Percentiles rank a stretch among this genome's conserved stretches.
These are phyloP conservation scores for Mycena olivaceomarginata DNA, from an alignment of 768 basidiomycete species.

Conservation along the genomic window DNA sequence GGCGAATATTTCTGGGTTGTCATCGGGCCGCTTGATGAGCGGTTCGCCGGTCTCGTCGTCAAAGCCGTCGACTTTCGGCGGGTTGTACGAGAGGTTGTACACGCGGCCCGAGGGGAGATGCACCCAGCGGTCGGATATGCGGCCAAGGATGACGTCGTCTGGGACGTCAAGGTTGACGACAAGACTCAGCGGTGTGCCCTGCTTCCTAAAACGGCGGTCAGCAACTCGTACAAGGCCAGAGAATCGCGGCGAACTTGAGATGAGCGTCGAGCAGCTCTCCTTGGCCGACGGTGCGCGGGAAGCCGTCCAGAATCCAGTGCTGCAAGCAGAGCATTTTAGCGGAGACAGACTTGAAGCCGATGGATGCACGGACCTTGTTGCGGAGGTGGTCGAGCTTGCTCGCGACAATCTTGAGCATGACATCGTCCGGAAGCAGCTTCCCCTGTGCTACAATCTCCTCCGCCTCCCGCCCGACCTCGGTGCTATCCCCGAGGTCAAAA, in stretches of 20 bases:
- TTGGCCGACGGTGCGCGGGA: constrained; percentile 93
- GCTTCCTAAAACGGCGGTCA: constrained; percentile 64
- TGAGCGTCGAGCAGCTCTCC: constrained; percentile 86
- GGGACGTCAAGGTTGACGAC: constrained; percentile 93
- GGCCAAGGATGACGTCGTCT: constrained; percentile 88
- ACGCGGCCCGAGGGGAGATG: constrained; percentile 92
- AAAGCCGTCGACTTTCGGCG: constrained; percentile 83
- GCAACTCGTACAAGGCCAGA: constrained; percentile 11
- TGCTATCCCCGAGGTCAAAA: constrained; percentile 60
- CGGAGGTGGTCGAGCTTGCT: constrained; percentile 80
- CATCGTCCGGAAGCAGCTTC: constrained; percentile 84
- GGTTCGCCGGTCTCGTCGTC: constrained; percentile 94
- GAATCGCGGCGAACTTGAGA: constrained; percentile 71
- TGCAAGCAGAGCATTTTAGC: constrained; percentile 50
- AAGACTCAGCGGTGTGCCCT: constrained; percentile 81
- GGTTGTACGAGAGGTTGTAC: constrained; percentile 94
- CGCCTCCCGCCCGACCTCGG: constrained; percentile 83
- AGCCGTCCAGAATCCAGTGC: constrained; percentile 96
- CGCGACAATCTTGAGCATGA: constrained; percentile 87
- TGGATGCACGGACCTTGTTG: constrained; percentile 70
- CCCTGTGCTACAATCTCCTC: constrained; percentile 89
- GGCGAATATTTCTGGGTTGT: constrained; percentile 91
- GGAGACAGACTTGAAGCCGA: neutral
- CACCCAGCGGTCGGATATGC: constrained; percentile 94
- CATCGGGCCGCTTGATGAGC: constrained; percentile 91